These are phyloP conservation scores for Stellera chamaejasme DNA, from an alignment of 345 rosid genomes.

Conservation along the genomic window DNA sequence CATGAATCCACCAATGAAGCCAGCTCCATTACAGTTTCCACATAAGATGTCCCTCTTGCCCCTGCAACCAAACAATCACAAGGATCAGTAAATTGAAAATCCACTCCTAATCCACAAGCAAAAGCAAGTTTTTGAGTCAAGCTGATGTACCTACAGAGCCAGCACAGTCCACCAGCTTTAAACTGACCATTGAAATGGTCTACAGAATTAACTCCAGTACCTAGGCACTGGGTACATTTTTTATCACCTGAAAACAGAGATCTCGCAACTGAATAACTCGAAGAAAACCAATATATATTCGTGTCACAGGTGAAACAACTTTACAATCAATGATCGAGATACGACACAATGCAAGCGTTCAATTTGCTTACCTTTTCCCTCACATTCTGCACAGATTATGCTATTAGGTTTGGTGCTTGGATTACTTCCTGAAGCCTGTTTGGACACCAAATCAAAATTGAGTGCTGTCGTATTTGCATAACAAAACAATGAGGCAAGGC, in stretches of 20 bases:
- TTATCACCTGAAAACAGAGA: constrained; percentile 34
- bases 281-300: too few species aligned
- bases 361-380: constrained; percentile 51
- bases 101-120: too few species aligned
- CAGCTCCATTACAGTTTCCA: constrained; percentile 92
- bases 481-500: too few species aligned
- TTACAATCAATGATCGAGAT: too few species aligned
- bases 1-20: constrained; percentile 90
- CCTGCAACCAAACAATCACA: constrained; percentile 32
- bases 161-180: constrained; percentile 84
- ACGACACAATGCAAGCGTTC: background rate
- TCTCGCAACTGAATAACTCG: background rate
- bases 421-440: constrained; percentile 45
- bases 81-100: too few species aligned
- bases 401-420: constrained; percentile 38
- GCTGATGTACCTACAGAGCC: constrained; percentile 78
- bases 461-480: too few species aligned
- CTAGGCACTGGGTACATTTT: constrained; percentile 67
- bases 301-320: too few species aligned
- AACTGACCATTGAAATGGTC: constrained; percentile 96
- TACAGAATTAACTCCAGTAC: constrained; percentile 70
- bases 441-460: constrained; percentile 3
- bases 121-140: background rate
- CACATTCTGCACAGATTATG: constrained; percentile 69
- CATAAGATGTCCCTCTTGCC: constrained; percentile 80